These are phyloP conservation scores for Sutorius australiensis DNA, from an alignment of 768 basidiomycete species.

Conservation along the genomic window DNA sequence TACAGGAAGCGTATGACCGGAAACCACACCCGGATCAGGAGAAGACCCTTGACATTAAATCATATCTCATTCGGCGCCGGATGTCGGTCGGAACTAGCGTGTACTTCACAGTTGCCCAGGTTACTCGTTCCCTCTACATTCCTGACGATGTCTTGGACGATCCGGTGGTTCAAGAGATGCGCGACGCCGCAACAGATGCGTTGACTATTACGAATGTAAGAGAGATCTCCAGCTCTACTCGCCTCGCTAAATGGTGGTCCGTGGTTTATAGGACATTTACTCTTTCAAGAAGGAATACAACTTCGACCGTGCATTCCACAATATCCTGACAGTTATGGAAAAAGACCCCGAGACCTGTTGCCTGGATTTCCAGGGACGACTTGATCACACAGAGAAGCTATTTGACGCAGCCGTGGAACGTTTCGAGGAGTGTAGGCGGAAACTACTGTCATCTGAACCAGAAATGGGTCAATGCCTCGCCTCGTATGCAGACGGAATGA, in stretches of 20 bases:
- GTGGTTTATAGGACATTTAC: constrained; percentile 9
- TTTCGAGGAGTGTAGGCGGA: constrained; percentile 1
- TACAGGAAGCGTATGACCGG: constrained; percentile 7
- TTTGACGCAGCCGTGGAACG: constrained; percentile 3
- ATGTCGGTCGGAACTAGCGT: background rate
- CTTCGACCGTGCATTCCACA: constrained; percentile 5
- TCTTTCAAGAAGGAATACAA: constrained; percentile 17
- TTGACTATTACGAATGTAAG: constrained; percentile 11
- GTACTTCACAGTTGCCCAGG: background rate
- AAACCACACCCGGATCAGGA: background rate
- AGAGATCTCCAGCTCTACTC: background rate
- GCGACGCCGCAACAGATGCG: constrained; percentile 4
- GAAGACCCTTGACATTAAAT: constrained; percentile 2
- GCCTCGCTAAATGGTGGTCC: background rate
- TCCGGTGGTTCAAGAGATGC: constrained; percentile 10
- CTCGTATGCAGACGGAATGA: constrained; percentile 6
- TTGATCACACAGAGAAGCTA: constrained; percentile 5
- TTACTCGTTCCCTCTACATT: background rate
- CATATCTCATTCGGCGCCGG: constrained; percentile 12
- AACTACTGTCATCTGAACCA: constrained; percentile 5
- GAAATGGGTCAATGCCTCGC: constrained; percentile 7
- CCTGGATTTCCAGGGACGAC: constrained; percentile 12
- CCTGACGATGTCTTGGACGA: constrained; percentile 8
- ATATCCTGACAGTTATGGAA: constrained; percentile 9
- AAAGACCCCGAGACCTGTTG: constrained; percentile 7